Base-by-base conservation (phyloP, 1,139 yeast species). In the Yamadazyma dendronema region DNA sequence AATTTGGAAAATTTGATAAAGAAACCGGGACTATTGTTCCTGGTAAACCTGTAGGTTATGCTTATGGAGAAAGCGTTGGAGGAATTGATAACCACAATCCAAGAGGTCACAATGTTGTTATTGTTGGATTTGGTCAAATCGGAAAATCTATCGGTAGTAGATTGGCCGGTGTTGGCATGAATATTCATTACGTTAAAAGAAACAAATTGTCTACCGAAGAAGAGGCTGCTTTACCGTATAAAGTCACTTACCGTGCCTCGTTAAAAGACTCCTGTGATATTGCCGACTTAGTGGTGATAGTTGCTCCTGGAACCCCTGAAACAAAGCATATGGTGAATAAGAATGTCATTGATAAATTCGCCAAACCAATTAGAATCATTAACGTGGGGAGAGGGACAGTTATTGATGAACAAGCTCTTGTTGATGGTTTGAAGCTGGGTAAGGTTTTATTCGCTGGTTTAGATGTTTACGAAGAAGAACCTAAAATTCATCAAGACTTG, bases 331-430 rank as follows among this genome's bases (percentile, higher is more conserved):
- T 85, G 50, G 62, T 85, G 39, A 75, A 83, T 50, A 59, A 54
- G 19, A 51, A 67, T 1, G 54, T 80, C 1, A 67, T 86, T 13
- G 57, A 61, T 9, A 59, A 70, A 31, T 75, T 84, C 46, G 57
- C 59, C 17, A 58, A 63, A 24, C 81, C 81, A 2, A 72, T 82
- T 13, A 67, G 87, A 45, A 65, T 88, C 25, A 81, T 88, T 39
- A 88, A 88, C 55, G 80, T 85, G 25, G 95, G 95, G 1, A 71
- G 94, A 46, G 94, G 94, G 1, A 57, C 73, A 4, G 77, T 87
- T 22, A 69, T 89, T 41, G 84, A 88, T 52, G 95, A 86, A 51
- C 68, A 71, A 15, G 95, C 83, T 1, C 65, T 89, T 35, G 75
- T 86, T 2, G 68, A 65, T 8, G 95, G 88, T 0, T 67, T 89